A percentile compares a stretch with the other conserved stretches of the same genome.
These are phyloP conservation scores for Mimosa bimucronata DNA, from an alignment of 306 rosid species.

Conservation along the genomic window DNA sequence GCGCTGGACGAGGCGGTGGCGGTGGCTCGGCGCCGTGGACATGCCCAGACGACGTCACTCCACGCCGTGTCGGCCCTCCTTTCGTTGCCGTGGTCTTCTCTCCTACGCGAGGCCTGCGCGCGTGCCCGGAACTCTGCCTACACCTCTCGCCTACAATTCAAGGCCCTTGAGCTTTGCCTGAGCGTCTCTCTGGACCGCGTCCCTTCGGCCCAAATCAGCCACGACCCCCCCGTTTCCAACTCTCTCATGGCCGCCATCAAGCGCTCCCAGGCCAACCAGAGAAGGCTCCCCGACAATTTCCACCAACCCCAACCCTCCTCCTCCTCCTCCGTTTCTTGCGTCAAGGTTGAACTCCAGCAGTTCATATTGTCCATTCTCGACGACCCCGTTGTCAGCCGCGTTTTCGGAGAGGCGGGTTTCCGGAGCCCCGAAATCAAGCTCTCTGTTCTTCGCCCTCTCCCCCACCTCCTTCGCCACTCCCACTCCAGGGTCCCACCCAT, in stretches of 20 bases:
- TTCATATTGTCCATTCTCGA: slow-evolving; percentile 81
- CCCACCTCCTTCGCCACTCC: slow-evolving; percentile 59
- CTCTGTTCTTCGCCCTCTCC: slow-evolving; percentile 74
- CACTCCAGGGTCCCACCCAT: slow-evolving; percentile 72
- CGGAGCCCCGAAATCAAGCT: slow-evolving; percentile 93
- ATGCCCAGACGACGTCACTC: slow-evolving; percentile 89
- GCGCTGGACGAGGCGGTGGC: slow-evolving; percentile 91
- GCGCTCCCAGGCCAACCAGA: slow-evolving; percentile 94
- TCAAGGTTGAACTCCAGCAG: slow-evolving; percentile 90
- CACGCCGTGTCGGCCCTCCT: slow-evolving; percentile 89
- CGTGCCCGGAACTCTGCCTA: slow-evolving; percentile 83
- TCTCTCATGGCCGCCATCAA: slow-evolving; percentile 98
- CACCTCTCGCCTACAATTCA: slow-evolving; percentile 88
- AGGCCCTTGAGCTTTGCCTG: slow-evolving; percentile 85
- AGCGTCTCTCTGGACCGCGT: slow-evolving; percentile 84
- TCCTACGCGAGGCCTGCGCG: slow-evolving; percentile 82
- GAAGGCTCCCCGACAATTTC: slow-evolving; percentile 86
- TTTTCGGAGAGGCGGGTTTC: slow-evolving; percentile 93
- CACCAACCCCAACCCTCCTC: slow-evolving; percentile 67
- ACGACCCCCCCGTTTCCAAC: slow-evolving; percentile 92
- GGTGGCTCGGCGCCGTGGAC: slow-evolving; percentile 90
- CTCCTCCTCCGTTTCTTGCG: slow-evolving; percentile 62
- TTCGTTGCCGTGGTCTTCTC: slow-evolving; percentile 57
- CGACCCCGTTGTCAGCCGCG: slow-evolving; percentile 95
- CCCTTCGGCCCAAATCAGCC: slow-evolving; percentile 56